A percentile compares a stretch with the other conserved stretches of the same genome.
phyloP scores from a whole-genome alignment of 345 rosid species.

The Anacardium occidentale region DNA sequence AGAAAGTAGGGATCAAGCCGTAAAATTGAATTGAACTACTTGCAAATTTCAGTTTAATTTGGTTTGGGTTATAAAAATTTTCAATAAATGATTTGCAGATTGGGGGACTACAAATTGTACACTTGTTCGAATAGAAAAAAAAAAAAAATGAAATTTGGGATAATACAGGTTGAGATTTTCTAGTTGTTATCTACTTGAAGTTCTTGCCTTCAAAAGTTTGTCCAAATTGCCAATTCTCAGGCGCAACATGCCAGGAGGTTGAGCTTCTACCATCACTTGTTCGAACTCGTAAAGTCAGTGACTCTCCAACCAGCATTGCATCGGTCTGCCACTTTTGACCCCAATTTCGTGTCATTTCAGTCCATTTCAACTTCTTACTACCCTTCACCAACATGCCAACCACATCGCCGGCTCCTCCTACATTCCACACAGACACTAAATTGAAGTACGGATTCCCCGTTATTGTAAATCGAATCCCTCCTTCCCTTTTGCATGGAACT shows the following conservation, averaged over 20 bases:
- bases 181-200: slow-evolving; percentile 37
- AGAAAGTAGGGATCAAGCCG: too few species aligned
- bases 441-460: slow-evolving; percentile 68
- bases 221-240: slow-evolving; percentile 47
- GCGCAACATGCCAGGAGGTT: slow-evolving; percentile 44
- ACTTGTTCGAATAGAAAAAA: not conserved
- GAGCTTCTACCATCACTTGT: slow-evolving; percentile 41
- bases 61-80: too few species aligned
- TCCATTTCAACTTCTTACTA: slow-evolving; percentile 38
- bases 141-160: not conserved
- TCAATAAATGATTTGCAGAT: too few species aligned
- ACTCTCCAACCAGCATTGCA: slow-evolving; percentile 37
- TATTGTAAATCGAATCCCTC: slow-evolving; percentile 69
- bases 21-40: too few species aligned
- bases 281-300: slow-evolving; percentile 43
- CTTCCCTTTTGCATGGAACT: slow-evolving; percentile 67
- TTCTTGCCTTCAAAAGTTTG: slow-evolving; percentile 47
- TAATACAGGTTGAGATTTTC: not conserved
- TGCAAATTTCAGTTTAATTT: too few species aligned
- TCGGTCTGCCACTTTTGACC: slow-evolving; percentile 51
- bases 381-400: slow-evolving; percentile 56
- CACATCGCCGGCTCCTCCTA: slow-evolving; percentile 73
- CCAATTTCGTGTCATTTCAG: slow-evolving; percentile 42
- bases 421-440: slow-evolving; percentile 54
- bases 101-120: too few species aligned